Percentiles rank a stretch among this genome's conserved stretches.
phyloP scores from a whole-genome alignment of 169 alveolate species.

The Cryptosporidium sp. region DNA sequence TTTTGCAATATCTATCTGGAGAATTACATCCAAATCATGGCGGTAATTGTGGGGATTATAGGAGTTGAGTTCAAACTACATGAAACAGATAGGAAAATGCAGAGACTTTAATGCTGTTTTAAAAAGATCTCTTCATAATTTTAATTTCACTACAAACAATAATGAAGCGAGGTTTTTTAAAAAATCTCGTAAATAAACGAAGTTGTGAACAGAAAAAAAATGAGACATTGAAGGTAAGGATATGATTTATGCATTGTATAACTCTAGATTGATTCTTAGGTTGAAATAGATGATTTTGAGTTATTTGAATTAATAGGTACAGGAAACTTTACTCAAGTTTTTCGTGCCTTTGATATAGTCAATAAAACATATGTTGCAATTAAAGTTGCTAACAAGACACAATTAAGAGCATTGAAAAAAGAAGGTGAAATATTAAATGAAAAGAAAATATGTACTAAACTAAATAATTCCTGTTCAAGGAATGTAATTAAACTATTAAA shows the following conservation, averaged over 20 bases:
- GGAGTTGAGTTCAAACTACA: not conserved
- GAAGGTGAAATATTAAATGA: constrained; percentile 72
- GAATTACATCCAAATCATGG: not conserved
- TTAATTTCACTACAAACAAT: not conserved
- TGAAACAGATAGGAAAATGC: not conserved
- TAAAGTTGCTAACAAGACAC: constrained; percentile 38
- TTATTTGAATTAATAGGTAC: constrained; percentile 54
- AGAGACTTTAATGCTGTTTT: not conserved
- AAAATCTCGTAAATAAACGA: not conserved
- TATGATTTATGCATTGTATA: not conserved
- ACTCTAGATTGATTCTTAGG: constrained; percentile 9
- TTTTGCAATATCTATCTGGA: not conserved
- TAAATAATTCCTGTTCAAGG: not conserved
- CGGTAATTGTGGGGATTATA: constrained; percentile 1
- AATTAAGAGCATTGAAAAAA: constrained; percentile 30
- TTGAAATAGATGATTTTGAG: constrained; percentile 7
- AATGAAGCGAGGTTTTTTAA: constrained; percentile 65
- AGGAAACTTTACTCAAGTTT: constrained; percentile 65
- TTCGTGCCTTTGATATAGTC: constrained; percentile 26
- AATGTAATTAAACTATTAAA: constrained; percentile 33
- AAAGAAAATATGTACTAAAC: constrained; percentile 15
- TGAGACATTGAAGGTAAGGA: constrained; percentile 27
- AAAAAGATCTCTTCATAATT: not conserved
- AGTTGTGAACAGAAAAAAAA: not conserved
- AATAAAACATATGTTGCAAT: constrained; percentile 42